Conservation (phyloP, 139 green algal species). For the Astrephomene gubernaculifera region DNA sequence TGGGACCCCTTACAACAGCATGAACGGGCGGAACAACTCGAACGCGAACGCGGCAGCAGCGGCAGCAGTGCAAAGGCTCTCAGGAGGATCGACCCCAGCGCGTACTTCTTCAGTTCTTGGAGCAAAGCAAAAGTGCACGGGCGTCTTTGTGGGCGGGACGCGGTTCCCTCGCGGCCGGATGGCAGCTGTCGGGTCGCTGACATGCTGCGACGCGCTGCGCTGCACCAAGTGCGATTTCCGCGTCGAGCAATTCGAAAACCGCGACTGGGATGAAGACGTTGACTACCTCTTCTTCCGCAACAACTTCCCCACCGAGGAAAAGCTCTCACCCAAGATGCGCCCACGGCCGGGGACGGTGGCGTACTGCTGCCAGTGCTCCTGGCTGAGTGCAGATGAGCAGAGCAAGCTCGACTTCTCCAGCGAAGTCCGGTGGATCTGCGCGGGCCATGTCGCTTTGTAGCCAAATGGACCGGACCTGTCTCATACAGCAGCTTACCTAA, state of each 20-base stretch:
- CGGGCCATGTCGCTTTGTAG: constrained; percentile 34
- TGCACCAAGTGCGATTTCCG: constrained; percentile 64
- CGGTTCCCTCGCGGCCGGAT: constrained; percentile 40
- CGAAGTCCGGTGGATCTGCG: constrained; percentile 52
- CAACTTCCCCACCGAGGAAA: constrained; percentile 54
- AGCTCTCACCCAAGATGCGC: constrained; percentile 44
- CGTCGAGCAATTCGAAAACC: constrained; percentile 46
- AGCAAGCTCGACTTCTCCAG: constrained; percentile 45
- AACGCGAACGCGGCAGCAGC: not conserved
- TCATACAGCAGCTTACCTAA: too few species aligned
- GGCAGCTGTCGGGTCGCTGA: constrained; percentile 33
- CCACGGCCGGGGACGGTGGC: constrained; percentile 18
- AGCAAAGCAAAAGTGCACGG: constrained; percentile 51
- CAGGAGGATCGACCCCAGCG: not conserved
- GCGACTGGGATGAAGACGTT: constrained; percentile 36
- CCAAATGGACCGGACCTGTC: too few species aligned
- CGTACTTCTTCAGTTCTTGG: not conserved
- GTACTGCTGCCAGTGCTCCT: constrained; percentile 63
- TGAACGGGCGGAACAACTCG: constrained; percentile 2
- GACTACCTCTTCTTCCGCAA: constrained; percentile 62
- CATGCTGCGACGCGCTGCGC: constrained; percentile 50
- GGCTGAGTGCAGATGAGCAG: constrained; percentile 22
- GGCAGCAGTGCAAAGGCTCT: not conserved
- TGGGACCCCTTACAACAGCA: constrained; percentile 32
- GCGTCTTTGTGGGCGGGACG: constrained; percentile 42